Base-by-base conservation (phyloP, 2,329 filamentous ascomycete species). In the Septoria linicola region DNA sequence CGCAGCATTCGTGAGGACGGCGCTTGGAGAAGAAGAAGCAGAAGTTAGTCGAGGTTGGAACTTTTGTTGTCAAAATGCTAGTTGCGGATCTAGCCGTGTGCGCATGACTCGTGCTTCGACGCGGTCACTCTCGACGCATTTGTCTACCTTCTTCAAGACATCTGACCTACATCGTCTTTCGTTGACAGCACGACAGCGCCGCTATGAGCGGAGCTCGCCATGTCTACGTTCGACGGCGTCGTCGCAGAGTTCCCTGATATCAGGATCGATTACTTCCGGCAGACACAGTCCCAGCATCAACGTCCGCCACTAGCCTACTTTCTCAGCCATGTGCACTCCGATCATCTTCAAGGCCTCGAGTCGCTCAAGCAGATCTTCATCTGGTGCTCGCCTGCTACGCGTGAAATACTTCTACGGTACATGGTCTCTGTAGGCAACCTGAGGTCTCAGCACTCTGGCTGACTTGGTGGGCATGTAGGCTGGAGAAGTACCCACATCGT, bases 1-100 rank as follows among this genome's bases (percentile, higher is more conserved):
- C 87, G 87, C 87, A 87, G 88, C 88, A 81, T 88, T 91, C 85
- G 83, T 80, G 81, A 86, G 87, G 87, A 84, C 83, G 86, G 82
- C 84, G 83, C 84, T 87, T 86, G 69, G 70, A 67, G 73, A 72
- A 48, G 68, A 66, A 54, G 50, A 42, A 30, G 41, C 23, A 41
- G 20, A 39, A 27, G 48, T 51, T 35, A 50, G 47, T 47, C 47
- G 44, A 17, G 48, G 20, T 16, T 47, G n/a, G 36, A 36, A 16
- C 45, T 45, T 45, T 45, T 25, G 32, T 16, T 20, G 14, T 41
- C 14, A 27, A 37, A 25, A 49, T 42, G 16, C 30, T 30, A 43
- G 39, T 25, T 20, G 39, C 41, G 41, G 11, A 1, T 19, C 30
- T 19, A 8, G n/a, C 35, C 23, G 8, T 17, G n/a, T 37, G 34